phyloP scores from a whole-genome alignment of 768 basidiomycete species.

The Russula abietina region DNA sequence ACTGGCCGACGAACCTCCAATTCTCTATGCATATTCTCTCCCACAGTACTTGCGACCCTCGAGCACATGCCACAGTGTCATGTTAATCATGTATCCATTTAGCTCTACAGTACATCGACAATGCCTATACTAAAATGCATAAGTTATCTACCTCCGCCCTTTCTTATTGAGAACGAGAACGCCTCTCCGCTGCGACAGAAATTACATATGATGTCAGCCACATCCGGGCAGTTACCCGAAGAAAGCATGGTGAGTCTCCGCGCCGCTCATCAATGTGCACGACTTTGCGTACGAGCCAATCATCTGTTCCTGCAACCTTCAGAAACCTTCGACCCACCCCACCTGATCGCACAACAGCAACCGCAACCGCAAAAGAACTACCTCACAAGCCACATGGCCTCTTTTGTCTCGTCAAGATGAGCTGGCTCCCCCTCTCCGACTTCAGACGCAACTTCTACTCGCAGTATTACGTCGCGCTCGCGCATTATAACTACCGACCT shows the following conservation, averaged over 20 bases:
- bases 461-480: slow-evolving; percentile 24
- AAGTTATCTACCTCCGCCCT: neutral
- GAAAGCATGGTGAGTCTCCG: slow-evolving; percentile 13
- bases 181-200: slow-evolving; percentile 30
- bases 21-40: too few species aligned
- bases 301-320: slow-evolving; percentile 15
- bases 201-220: slow-evolving; percentile 25
- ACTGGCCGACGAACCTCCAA: too few species aligned
- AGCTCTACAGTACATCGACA: too few species aligned
- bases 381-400: too few species aligned
- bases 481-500: slow-evolving; percentile 25
- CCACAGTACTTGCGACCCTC: too few species aligned
- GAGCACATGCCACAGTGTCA: too few species aligned
- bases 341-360: too few species aligned
- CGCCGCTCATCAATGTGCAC: slow-evolving; percentile 30
- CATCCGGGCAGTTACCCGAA: slow-evolving; percentile 9
- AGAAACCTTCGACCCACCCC: slow-evolving; percentile 28
- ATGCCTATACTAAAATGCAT: neutral
- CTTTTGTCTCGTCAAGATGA: slow-evolving; percentile 28
- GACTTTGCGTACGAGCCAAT: slow-evolving; percentile 29
- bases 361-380: too few species aligned
- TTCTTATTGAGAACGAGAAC: too few species aligned
- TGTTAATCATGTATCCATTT: too few species aligned
- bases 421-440: slow-evolving; percentile 30
- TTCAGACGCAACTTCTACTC: slow-evolving; percentile 25